These are phyloP conservation scores for Exophiala sp. DNA, from an alignment of 2,329 filamentous ascomycete genomes.

Conservation along the genomic window DNA sequence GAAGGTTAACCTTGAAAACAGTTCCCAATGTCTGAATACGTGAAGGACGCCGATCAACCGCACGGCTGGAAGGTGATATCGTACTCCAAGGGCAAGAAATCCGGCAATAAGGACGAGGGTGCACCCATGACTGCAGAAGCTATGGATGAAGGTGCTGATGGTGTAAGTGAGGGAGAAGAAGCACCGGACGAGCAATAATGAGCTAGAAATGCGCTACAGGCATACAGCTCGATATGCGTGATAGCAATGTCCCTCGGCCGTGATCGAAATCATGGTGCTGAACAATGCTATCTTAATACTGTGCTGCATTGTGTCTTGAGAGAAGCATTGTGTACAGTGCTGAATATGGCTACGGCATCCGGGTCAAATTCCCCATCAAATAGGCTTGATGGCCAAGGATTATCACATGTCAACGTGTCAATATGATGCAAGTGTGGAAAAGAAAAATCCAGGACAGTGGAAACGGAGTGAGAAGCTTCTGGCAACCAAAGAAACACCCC, in stretches of 20 bases:
- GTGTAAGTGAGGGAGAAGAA: conserved; percentile 31
- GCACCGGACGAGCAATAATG: conserved; percentile 8
- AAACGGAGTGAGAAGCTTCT: background rate
- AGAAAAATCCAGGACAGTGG: background rate
- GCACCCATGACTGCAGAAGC: conserved; percentile 45
- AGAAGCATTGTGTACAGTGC: too few relatives aligned
- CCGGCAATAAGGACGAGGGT: conserved; percentile 36
- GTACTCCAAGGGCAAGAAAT: conserved; percentile 47
- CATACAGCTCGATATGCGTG: too few relatives aligned
- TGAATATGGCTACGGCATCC: too few relatives aligned
- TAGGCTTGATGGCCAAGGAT: background rate
- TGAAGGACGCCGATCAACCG: conserved; percentile 52
- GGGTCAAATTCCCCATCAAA: too few relatives aligned
- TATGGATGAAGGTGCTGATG: conserved; percentile 43
- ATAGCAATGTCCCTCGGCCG: too few relatives aligned
- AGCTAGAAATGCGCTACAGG: too few relatives aligned
- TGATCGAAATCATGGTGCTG: too few relatives aligned
- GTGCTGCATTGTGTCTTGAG: too few relatives aligned
- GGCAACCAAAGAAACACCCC: background rate
- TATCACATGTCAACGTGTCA: background rate
- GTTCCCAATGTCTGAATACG: conserved; percentile 65
- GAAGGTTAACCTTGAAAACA: conserved; percentile 26
- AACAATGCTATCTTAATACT: too few relatives aligned
- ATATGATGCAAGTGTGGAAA: background rate
- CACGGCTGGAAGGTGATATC: conserved; percentile 58